Evolutionary conservation across 345 rosid species (phyloP), one percentile per base, ranked within the genome.

Genomic region (Eucalyptus shirleyi): DNA sequence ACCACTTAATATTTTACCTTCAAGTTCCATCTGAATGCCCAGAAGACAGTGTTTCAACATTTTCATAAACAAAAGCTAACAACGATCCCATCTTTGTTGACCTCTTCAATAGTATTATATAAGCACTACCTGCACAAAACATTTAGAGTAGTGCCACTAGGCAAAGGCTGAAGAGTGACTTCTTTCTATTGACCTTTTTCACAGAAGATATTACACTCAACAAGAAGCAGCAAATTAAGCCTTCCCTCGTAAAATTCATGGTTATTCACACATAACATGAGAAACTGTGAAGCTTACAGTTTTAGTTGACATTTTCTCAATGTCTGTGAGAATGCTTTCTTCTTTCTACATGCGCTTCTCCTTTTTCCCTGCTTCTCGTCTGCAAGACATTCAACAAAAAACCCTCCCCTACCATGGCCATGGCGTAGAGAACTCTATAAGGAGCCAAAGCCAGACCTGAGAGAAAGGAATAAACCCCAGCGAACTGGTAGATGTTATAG

Each of bases 391-490:
- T 95, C 88, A 82, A 91, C 50, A 42, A 44, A 1, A 44, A 44
- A 44, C 7, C 44, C 44, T 42, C 2, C 9, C 99, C 99, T 81
- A 93, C 88, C 32, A 92, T 92, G 90, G 98, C 97, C 92, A 93
- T 90, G 62, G 98, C 94, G 53, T 96, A 95, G 88, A 98, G 96
- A 42, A 42, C 95, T 91, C 90, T 94, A 91, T 95, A 94, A 51
- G 99, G 98, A 24, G 91, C 95, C 96, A 95, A 93, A 32, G 93
- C 92, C 92, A 97, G 92, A n/a, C 98, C 99, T 11, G 95, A 92
- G 77, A 96, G 90, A 93, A 94, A 95, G 83, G 96, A 93, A 92
- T 93, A 94, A 91, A 90, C 93, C 86, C 98, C 96, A 21, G 98
- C 96, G 4, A 95, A 87, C 53, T 92, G 92, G 92, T 96, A 96